Conservation (phyloP, 371 early-diverging fungal genomes). For the Rhizopus arrhizus region DNA sequence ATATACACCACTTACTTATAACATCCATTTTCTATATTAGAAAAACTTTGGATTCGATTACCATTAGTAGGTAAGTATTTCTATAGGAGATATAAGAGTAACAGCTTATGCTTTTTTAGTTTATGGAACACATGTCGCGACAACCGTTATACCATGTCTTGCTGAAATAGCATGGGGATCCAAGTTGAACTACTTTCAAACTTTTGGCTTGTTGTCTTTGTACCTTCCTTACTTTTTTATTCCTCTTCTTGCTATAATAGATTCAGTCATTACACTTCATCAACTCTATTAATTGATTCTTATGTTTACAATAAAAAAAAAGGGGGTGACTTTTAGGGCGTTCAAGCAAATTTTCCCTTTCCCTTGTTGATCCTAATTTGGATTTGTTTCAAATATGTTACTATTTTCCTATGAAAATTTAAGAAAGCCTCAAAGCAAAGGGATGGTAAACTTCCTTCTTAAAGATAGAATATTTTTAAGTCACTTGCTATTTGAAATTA, state of each 20-base stretch:
- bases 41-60: slow-evolving; percentile 30
- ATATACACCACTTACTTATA: neutral
- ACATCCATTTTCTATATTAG: neutral
- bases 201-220: slow-evolving; percentile 12
- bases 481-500: no score
- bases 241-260: slow-evolving; percentile 19
- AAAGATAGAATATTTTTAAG: no score
- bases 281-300: neutral
- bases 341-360: no score
- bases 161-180: slow-evolving; percentile 13
- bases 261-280: slow-evolving; percentile 3
- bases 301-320: no score
- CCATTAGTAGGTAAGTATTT: slow-evolving; percentile 23
- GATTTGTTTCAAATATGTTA: no score
- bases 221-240: slow-evolving; percentile 27
- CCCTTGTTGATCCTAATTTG: no score
- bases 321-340: no score
- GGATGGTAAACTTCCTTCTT: no score
- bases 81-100: no score
- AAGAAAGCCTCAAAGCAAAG: no score
- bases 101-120: slow-evolving; percentile 4
- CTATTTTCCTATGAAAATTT: no score
- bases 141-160: slow-evolving; percentile 27
- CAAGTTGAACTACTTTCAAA: slow-evolving; percentile 11
- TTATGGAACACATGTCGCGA: slow-evolving; percentile 28